Conservation (phyloP, 352 stramenopile genomes). For the Phytophthora pluvialis region DNA sequence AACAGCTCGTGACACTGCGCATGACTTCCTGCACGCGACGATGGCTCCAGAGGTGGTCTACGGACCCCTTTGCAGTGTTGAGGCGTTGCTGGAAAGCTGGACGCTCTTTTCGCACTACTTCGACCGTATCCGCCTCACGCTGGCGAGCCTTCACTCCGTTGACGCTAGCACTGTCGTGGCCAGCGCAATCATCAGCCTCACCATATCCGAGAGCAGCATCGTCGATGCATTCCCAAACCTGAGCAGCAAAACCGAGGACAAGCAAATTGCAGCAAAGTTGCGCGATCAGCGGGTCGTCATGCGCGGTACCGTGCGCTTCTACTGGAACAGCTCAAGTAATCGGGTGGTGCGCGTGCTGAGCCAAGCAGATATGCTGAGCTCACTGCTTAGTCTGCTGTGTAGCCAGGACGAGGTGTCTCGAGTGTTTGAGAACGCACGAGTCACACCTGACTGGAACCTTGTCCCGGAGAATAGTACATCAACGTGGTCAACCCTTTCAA, state of each 20-base stretch:
- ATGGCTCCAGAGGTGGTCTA: conserved; percentile 1
- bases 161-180: not conserved
- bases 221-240: not conserved
- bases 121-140: not conserved
- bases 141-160: not conserved
- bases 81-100: conserved; percentile 2
- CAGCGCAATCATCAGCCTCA: conserved; percentile 1
- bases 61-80: not conserved
- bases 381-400: not conserved
- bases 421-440: not conserved
- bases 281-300: conserved; percentile 1
- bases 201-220: not conserved
- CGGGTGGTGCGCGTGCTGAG: conserved; percentile 2
- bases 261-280: conserved; percentile 1
- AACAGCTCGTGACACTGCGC: not conserved
- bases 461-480: too few relatives aligned
- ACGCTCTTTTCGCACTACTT: not conserved
- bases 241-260: not conserved
- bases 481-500: too few relatives aligned
- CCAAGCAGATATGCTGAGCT: conserved; percentile 7
- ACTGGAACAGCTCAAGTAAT: not conserved
- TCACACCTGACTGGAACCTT: not conserved
- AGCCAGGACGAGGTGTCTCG: not conserved
- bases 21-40: not conserved
- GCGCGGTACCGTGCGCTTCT: conserved; percentile 3